phyloP scores from a whole-genome alignment of 202 grass and related monocot species.

The Saccharum hybrid region DNA sequence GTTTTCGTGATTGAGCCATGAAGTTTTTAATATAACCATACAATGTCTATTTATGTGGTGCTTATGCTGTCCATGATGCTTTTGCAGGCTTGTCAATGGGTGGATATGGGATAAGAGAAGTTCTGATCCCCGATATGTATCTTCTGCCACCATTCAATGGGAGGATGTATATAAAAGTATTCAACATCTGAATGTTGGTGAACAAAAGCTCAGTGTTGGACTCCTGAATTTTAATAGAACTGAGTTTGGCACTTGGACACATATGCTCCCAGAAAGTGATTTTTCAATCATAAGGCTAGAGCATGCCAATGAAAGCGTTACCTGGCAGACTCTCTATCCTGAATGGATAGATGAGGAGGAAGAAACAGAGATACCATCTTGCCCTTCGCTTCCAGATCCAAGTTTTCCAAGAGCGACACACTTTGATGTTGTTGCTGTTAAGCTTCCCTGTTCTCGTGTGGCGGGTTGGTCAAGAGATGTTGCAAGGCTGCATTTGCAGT shows the following conservation, averaged over 20 bases:
- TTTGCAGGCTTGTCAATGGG: conserved; percentile 83
- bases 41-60: conserved; percentile 15
- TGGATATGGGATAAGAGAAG: conserved; percentile 84
- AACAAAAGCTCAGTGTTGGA: conserved; percentile 64
- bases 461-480: conserved; percentile 80
- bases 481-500: conserved; percentile 81
- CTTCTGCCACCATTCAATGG: conserved; percentile 62
- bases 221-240: conserved; percentile 87
- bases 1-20: background rate
- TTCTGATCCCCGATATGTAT: conserved; percentile 78
- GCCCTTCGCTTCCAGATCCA: conserved; percentile 66
- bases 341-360: conserved; percentile 99
- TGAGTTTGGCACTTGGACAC: conserved; percentile 64
- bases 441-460: conserved; percentile 72
- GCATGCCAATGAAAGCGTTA: conserved; percentile 64
- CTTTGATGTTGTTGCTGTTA: conserved; percentile 84
- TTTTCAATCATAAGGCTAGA: conserved; percentile 61
- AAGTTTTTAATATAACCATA: conserved; percentile 14
- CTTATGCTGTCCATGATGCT: conserved; percentile 30
- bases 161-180: conserved; percentile 62
- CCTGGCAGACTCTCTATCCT: conserved; percentile 83
- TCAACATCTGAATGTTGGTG: conserved; percentile 51
- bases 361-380: conserved; percentile 83
- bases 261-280: conserved; percentile 68
- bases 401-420: conserved; percentile 48